Percentiles rank a stretch among this genome's conserved stretches.
Conservation (phyloP, 768 basidiomycete species). For the Neoboletus magnificus region DNA sequence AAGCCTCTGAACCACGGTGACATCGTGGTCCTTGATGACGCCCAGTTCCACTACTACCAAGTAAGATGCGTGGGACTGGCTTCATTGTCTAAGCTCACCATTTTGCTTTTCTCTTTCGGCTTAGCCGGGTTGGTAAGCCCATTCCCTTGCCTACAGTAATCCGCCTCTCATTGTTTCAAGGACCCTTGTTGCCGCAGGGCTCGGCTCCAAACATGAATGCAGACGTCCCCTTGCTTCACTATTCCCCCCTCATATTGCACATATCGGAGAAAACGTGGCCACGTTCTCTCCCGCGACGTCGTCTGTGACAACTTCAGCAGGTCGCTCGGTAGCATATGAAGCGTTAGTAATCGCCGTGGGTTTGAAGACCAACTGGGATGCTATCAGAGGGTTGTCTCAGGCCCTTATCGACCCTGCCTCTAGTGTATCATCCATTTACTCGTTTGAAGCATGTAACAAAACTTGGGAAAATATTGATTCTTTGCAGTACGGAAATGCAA, state of each 20-base stretch:
- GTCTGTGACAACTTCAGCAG: constrained; percentile 66
- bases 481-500: constrained; percentile 72
- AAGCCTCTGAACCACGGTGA: constrained; percentile 69
- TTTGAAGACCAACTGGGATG: constrained; percentile 80
- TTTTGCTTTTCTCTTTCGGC: background rate
- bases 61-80: constrained; percentile 33
- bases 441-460: constrained; percentile 86
- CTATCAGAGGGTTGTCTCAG: constrained; percentile 64
- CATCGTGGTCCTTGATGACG: constrained; percentile 81
- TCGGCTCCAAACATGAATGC: constrained; percentile 67
- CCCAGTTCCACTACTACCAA: constrained; percentile 84
- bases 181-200: constrained; percentile 92
- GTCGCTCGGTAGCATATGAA: constrained; percentile 75
- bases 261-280: constrained; percentile 67
- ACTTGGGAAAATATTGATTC: constrained; percentile 79
- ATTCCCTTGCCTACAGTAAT: background rate
- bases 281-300: constrained; percentile 75
- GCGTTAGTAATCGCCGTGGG: constrained; percentile 86
- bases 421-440: constrained; percentile 91
- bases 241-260: constrained; percentile 70
- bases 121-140: constrained; percentile 83
- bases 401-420: constrained; percentile 76
- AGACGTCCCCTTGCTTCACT: constrained; percentile 63
- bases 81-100: constrained; percentile 1
- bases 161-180: constrained; percentile 36